Percentiles rank a stretch among this genome's conserved stretches.
These are phyloP conservation scores for Mucor circinelloides DNA, from an alignment of 371 early-diverging fungal species.

Conservation along the genomic window DNA sequence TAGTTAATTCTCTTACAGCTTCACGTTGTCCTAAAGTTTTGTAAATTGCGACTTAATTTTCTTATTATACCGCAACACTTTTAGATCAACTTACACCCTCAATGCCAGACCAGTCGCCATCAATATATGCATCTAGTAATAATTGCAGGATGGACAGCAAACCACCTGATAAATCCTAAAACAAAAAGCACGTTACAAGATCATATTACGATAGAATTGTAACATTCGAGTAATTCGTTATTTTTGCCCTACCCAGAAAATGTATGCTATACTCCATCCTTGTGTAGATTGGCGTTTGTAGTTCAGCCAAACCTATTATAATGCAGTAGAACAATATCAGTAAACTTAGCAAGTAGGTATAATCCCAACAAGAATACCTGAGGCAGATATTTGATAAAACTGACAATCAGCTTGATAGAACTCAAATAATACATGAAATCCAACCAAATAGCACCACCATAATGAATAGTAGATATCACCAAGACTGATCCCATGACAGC, in stretches of 20 bases:
- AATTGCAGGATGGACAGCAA: slow-evolving; percentile 73
- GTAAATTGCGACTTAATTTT: not conserved
- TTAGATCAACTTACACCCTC: slow-evolving; percentile 42
- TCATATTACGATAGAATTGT: not conserved
- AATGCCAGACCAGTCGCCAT: slow-evolving; percentile 64
- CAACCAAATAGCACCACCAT: slow-evolving; percentile 46
- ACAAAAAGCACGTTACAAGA: not conserved
- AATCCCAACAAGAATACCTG: slow-evolving; percentile 46
- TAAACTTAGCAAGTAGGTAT: not conserved
- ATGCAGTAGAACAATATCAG: not conserved
- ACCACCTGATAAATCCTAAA: slow-evolving; percentile 81
- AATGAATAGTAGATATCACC: slow-evolving; percentile 30
- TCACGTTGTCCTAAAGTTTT: slow-evolving; percentile 31
- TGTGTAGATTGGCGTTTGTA: slow-evolving; percentile 72
- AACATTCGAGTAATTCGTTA: not conserved
- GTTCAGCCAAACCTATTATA: slow-evolving; percentile 68
- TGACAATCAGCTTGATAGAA: slow-evolving; percentile 68
- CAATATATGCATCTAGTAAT: slow-evolving; percentile 67
- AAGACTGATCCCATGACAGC: slow-evolving; percentile 36
- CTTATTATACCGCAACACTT: not conserved
- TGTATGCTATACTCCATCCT: slow-evolving; percentile 88
- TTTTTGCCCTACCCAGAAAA: slow-evolving; percentile 54
- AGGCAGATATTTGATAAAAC: slow-evolving; percentile 82
- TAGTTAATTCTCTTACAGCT: slow-evolving; percentile 32
- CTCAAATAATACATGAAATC: slow-evolving; percentile 70